A percentile compares a stretch with the other conserved stretches of the same genome.
These are phyloP conservation scores for Suillus subaureus DNA, from an alignment of 768 basidiomycete genomes.

Conservation along the genomic window DNA sequence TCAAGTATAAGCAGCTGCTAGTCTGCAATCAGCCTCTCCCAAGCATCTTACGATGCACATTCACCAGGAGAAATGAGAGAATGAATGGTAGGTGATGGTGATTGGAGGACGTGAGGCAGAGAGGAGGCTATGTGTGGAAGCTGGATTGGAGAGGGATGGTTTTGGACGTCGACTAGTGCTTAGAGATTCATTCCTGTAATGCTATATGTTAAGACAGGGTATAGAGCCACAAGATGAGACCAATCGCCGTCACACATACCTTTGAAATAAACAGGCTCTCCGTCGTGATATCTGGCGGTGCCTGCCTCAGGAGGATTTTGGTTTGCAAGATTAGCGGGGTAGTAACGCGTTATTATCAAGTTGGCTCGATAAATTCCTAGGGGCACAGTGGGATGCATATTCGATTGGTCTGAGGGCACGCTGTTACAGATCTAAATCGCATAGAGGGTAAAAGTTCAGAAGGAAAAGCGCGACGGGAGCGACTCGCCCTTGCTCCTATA, in stretches of 20 bases:
- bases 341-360: not conserved
- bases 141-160: slow-evolving; percentile 87
- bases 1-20: not conserved
- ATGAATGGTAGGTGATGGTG: not conserved
- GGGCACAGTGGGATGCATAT: not conserved
- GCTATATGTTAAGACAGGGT: not conserved
- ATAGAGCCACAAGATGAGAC: not conserved
- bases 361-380: not conserved
- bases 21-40: not conserved
- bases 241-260: not conserved
- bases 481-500: not conserved
- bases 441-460: not conserved
- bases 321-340: not conserved
- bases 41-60: not conserved
- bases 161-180: slow-evolving; percentile 87
- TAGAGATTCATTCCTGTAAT: slow-evolving; percentile 92
- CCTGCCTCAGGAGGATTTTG: not conserved
- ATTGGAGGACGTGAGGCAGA: not conserved
- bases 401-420: not conserved
- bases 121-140: not conserved
- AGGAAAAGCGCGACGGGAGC: not conserved
- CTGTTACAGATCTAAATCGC: no score
- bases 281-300: not conserved
- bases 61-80: not conserved
- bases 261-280: not conserved